Percentiles rank a stretch among this genome's conserved stretches.
phyloP scores from a whole-genome alignment of 306 rosid genomes.

The Abrus precatorius region DNA sequence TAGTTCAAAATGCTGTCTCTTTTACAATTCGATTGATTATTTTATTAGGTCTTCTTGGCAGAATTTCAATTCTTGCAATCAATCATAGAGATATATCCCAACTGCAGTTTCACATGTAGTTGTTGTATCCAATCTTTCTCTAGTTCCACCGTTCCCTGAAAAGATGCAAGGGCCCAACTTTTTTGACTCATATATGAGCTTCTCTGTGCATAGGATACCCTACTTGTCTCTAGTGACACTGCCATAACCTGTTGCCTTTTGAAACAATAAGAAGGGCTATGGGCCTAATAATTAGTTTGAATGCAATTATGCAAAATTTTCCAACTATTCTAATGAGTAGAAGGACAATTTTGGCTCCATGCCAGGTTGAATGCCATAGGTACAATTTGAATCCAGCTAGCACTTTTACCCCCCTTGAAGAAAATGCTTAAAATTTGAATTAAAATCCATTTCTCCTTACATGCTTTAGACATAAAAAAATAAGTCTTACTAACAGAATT shows the following conservation, averaged over 20 bases:
- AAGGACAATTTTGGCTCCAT: not conserved
- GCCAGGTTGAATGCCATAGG: not conserved
- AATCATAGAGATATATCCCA: constrained; percentile 31
- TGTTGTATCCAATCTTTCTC: not conserved
- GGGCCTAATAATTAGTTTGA: constrained; percentile 18
- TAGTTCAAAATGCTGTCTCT: constrained; percentile 17
- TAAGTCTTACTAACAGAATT: not conserved
- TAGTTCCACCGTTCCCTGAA: constrained; percentile 44
- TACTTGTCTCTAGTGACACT: constrained; percentile 45
- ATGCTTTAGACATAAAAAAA: constrained; percentile 29
- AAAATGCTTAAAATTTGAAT: not conserved
- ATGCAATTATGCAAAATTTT: constrained; percentile 20
- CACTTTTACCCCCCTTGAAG: not conserved
- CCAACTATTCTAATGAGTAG: not conserved
- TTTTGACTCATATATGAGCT: constrained; percentile 16
- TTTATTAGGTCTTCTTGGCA: constrained; percentile 2
- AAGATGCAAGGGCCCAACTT: constrained; percentile 35
- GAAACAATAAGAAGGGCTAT: constrained; percentile 2
- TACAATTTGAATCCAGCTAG: constrained; percentile 33
- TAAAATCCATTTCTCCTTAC: constrained; percentile 15
- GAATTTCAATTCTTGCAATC: constrained; percentile 40
- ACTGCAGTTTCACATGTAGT: constrained; percentile 41
- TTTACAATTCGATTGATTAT: constrained; percentile 3
- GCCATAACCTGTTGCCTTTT: constrained; percentile 8
- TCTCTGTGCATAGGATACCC: constrained; percentile 49